phyloP scores from a whole-genome alignment of 305 asterid species.

The Euphrasia arctica region DNA sequence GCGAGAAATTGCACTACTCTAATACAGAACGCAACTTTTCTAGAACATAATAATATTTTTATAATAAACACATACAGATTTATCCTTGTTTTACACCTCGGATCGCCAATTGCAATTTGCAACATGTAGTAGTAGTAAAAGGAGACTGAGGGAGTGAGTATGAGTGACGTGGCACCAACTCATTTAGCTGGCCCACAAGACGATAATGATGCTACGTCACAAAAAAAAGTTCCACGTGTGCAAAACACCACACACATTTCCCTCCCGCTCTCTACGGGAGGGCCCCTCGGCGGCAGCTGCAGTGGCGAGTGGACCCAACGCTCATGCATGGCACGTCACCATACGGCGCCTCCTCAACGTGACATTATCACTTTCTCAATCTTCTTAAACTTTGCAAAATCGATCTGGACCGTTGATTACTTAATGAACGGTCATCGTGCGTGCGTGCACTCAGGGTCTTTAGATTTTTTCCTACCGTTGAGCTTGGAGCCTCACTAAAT shows the following conservation, averaged over 20 bases:
- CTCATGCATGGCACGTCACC: conserved; percentile 25
- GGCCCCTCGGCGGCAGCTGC: conserved; percentile 2
- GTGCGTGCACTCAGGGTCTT: background rate
- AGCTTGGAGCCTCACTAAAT: too few species aligned
- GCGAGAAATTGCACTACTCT: too few species aligned
- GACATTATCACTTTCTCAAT: conserved; percentile 9
- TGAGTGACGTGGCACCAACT: conserved; percentile 13
- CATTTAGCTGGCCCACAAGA: too few species aligned
- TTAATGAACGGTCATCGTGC: conserved; percentile 4
- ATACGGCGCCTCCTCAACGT: conserved; percentile 21
- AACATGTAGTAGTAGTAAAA: background rate
- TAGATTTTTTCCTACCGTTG: conserved; percentile 21
- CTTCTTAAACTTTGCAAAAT: conserved; percentile 1
- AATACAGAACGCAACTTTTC: too few species aligned
- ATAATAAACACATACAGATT: too few species aligned
- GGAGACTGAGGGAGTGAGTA: background rate
- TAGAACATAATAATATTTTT: too few species aligned
- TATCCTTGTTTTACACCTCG: too few species aligned
- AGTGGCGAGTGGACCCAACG: conserved; percentile 15
- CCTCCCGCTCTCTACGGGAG: conserved; percentile 19
- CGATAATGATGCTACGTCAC: too few species aligned
- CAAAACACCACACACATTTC: background rate
- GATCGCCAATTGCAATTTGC: too few species aligned
- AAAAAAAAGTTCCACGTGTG: conserved; percentile 3
- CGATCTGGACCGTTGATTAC: conserved; percentile 2